phyloP scores from a whole-genome alignment of 345 rosid genomes.

The Noccaea bulbosa region DNA sequence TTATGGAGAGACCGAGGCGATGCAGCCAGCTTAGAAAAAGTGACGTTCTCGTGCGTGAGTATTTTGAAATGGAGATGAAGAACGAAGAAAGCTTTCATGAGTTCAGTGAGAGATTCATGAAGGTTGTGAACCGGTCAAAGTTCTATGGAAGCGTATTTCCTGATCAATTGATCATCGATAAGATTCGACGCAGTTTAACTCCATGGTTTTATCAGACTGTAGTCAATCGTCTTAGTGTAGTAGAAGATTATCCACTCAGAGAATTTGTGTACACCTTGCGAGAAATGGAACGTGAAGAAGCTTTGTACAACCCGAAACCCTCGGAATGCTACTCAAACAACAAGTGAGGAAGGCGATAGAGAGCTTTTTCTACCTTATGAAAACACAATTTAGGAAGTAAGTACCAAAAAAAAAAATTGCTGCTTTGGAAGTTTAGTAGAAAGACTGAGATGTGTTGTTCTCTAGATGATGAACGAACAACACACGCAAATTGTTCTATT shows the following conservation, averaged over 20 bases:
- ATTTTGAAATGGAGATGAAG: background rate
- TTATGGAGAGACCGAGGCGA: slow-evolving; percentile 2
- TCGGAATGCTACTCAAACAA: background rate
- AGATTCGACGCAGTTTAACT: background rate
- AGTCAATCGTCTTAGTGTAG: background rate
- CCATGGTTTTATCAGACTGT: background rate
- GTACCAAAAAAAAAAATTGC: background rate
- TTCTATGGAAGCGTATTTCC: background rate
- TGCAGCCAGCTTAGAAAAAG: background rate
- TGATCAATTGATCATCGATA: background rate
- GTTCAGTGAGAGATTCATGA: background rate
- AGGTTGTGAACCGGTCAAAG: slow-evolving; percentile 1
- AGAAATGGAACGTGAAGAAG: background rate
- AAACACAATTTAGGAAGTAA: background rate
- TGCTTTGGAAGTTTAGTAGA: background rate
- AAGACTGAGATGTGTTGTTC: background rate
- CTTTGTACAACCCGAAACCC: background rate
- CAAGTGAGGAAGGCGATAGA: background rate
- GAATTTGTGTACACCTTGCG: background rate
- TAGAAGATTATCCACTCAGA: background rate
- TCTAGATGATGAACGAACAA: background rate
- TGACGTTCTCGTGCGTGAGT: too few species aligned
- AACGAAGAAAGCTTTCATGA: slow-evolving; percentile 5
- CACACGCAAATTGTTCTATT: background rate
- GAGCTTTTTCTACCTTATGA: background rate